A percentile compares a stretch with the other conserved stretches of the same genome.
These are phyloP conservation scores for Bipolaris bicolor DNA, from an alignment of 2,329 filamentous ascomycete genomes.

Conservation along the genomic window DNA sequence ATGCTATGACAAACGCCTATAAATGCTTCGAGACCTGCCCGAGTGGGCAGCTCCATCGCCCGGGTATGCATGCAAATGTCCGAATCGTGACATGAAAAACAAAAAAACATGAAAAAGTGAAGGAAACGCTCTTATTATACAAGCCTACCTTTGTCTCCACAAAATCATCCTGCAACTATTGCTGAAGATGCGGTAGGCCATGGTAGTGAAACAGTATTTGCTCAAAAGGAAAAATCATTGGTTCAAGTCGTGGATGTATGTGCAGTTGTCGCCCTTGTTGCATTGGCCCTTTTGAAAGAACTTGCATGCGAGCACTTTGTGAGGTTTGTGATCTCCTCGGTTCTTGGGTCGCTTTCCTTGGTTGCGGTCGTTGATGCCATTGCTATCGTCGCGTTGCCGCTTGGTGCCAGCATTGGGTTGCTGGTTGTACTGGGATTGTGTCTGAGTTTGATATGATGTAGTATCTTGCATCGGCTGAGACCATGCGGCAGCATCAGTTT, in stretches of 20 bases:
- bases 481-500: conserved; percentile 17
- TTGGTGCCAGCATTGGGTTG: conserved; percentile 44
- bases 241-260: conserved; percentile 68
- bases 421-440: conserved; percentile 29
- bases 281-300: conserved; percentile 76
- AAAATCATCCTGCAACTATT: background rate
- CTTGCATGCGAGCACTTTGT: conserved; percentile 61
- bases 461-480: conserved; percentile 23
- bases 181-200: conserved; percentile 8
- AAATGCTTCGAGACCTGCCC: conserved; percentile 23
- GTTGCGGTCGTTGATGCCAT: conserved; percentile 33
- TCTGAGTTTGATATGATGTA: conserved; percentile 17
- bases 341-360: conserved; percentile 61
- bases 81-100: conserved; percentile 12
- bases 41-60: conserved; percentile 10
- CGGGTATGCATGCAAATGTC: conserved; percentile 33
- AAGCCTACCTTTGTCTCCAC: background rate
- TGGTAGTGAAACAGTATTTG: background rate
- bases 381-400: conserved; percentile 43
- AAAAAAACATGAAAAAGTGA: conserved; percentile 10
- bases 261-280: conserved; percentile 74
- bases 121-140: conserved; percentile 12
- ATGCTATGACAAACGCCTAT: conserved; percentile 27
- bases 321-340: conserved; percentile 32
- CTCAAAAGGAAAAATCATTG: background rate